These are phyloP conservation scores for Butyriboletus loyo DNA, from an alignment of 768 basidiomycete species.

Conservation along the genomic window DNA sequence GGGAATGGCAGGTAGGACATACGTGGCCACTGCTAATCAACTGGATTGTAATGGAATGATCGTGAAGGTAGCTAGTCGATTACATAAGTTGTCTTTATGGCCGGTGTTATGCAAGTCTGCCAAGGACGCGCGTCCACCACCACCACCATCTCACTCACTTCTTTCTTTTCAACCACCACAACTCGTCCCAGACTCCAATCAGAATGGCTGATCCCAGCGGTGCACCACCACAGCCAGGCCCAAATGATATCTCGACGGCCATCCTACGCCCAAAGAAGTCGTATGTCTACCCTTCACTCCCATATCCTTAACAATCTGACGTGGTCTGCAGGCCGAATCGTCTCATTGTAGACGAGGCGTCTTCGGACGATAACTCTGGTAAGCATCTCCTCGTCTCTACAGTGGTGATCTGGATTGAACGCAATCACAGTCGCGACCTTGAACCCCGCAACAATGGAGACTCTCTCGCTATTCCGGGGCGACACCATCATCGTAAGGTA, in stretches of 20 bases:
- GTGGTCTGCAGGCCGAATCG: slow-evolving; percentile 79
- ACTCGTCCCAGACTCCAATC: slow-evolving; percentile 5
- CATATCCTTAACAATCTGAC: slow-evolving; percentile 14
- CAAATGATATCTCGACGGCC: slow-evolving; percentile 90
- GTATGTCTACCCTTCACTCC: slow-evolving; percentile 48
- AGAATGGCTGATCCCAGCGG: slow-evolving; percentile 81
- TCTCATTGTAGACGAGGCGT: slow-evolving; percentile 93
- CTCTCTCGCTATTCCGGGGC: slow-evolving; percentile 89
- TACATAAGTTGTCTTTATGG: slow-evolving; percentile 17
- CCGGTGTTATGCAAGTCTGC: slow-evolving; percentile 6
- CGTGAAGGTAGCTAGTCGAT: slow-evolving; percentile 5
- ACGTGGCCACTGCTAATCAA: neutral
- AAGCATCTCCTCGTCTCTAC: slow-evolving; percentile 20
- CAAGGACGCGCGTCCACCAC: slow-evolving; percentile 33
- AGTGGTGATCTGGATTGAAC: slow-evolving; percentile 15
- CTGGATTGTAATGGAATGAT: slow-evolving; percentile 11
- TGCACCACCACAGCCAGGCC: slow-evolving; percentile 77
- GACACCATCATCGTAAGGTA: slow-evolving; percentile 95
- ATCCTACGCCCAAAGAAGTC: slow-evolving; percentile 98
- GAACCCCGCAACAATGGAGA: slow-evolving; percentile 96
- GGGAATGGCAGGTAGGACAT: neutral
- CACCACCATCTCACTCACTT: neutral
- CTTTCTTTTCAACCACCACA: slow-evolving; percentile 13
- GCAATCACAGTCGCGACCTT: slow-evolving; percentile 74
- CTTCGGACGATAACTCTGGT: slow-evolving; percentile 96